Base-by-base conservation (phyloP, 768 basidiomycete genomes). In the Neoboletus brunneissimus region DNA sequence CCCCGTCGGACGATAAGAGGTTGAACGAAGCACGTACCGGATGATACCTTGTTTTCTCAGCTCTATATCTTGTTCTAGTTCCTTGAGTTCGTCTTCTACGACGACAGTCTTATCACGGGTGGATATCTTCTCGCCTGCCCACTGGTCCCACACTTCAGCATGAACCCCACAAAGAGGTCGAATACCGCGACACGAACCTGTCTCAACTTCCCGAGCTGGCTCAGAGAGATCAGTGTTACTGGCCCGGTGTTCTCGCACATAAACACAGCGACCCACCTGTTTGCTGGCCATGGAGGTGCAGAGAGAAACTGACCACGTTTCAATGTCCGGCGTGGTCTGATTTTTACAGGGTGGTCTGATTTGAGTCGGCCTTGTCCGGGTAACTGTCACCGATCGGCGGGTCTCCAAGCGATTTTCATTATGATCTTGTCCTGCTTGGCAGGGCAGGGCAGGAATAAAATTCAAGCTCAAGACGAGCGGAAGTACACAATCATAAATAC, bases 51-150 rank as follows among this genome's bases (percentile, higher is more conserved):
- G 81, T 65, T 84, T 82, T 48, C 92, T 76, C 31, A 92, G 74
- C 51, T 95, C 92, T 29, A 97, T 84, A 67, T 96, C 93, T 64
- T 81, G 80, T 72, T 95, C 91, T 44, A 94, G 77, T 47, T 88
- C 89, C 37, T 76, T 80, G 69, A 95, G 89, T 59, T 94, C 92
- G 25, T 88, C 58, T 41, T 58, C 87, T 3, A 88, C 84, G 32
- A 88, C 79, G 42, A 81, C 73, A 2, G 89, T 86, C 79, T 89
- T 95, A 68, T 93, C 90, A 60, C 87, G 83, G 25, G 87, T 81
- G 40, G 89, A 86, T 51, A 97, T 91, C 63, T 90, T 88, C 74
- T 95, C 92, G 41, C 89, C 91, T 6, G 90, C 91, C 89, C 91
- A 91, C 89, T 94, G 64, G 18, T 47, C 11, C 16, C 20, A 20